phyloP scores from a whole-genome alignment of 2,329 filamentous ascomycete species.

The Clonostachys rosea region DNA sequence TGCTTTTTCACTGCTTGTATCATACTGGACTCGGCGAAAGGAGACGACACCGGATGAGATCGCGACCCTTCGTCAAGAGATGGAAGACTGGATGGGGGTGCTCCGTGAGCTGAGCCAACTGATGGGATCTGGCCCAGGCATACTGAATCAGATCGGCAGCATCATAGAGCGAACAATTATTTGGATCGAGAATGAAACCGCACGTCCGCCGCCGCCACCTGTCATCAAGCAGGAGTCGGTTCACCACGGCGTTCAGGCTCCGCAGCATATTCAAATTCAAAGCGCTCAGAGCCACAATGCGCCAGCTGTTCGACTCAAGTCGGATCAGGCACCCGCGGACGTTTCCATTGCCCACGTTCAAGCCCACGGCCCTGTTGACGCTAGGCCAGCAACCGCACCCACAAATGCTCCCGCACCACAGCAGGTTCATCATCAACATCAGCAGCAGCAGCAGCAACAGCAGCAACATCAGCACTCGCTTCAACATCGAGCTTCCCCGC shows the following conservation, averaged over 20 bases:
- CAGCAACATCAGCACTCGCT: constrained; percentile 29
- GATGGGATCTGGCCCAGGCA: constrained; percentile 47
- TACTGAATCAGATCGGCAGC: constrained; percentile 36
- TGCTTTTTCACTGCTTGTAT: constrained; percentile 68
- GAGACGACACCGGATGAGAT: constrained; percentile 55
- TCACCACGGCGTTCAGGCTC: neutral
- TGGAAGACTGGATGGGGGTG: constrained; percentile 65
- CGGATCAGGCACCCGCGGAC: too few relatives aligned
- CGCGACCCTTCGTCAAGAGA: constrained; percentile 57
- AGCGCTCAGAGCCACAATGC: too few relatives aligned
- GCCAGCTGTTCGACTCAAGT: too few relatives aligned
- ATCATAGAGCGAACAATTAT: constrained; percentile 47
- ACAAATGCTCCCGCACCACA: neutral
- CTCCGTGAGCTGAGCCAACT: constrained; percentile 62
- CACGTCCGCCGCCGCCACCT: constrained; percentile 1
- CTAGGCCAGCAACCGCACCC: neutral
- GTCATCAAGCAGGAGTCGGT: neutral
- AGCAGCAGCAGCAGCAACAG: constrained; percentile 14
- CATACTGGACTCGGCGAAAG: constrained; percentile 62
- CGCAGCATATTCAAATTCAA: too few relatives aligned
- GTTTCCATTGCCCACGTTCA: too few relatives aligned
- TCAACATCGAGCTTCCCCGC: constrained; percentile 4
- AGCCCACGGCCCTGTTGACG: too few relatives aligned
- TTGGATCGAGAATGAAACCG: constrained; percentile 48
- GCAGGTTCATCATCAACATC: neutral